Evolutionary conservation across 805 yeast species (phyloP).

Genomic region (Debaryomyces maramus): DNA sequence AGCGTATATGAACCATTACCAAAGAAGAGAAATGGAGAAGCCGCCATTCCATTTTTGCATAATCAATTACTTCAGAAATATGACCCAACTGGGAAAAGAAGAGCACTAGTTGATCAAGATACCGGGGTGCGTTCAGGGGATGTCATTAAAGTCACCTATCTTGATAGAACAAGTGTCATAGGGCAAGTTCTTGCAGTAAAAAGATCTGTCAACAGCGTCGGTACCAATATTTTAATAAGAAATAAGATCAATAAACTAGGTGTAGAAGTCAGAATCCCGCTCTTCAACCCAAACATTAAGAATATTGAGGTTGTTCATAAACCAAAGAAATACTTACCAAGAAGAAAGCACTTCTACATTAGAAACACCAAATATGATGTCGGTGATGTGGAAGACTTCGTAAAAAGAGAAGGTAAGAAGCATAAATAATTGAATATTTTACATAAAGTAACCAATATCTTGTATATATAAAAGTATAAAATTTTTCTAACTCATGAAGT

Average conservation of each 20-base stretch:
- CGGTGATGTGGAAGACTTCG: constrained; percentile 56
- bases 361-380: constrained; percentile 78
- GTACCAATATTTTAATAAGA: constrained; percentile 77
- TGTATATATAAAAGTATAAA: constrained; percentile 2
- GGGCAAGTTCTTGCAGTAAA: constrained; percentile 82
- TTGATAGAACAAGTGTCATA: constrained; percentile 63
- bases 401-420: constrained; percentile 14
- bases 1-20: constrained; percentile 55
- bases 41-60: constrained; percentile 45
- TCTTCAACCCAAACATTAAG: constrained; percentile 76
- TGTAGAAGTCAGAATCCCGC: constrained; percentile 77
- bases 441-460: neutral
- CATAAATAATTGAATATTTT: constrained; percentile 6
- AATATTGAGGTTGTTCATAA: constrained; percentile 76
- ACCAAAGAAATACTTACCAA: constrained; percentile 66
- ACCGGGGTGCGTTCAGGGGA: constrained; percentile 74
- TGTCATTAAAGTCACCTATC: constrained; percentile 70
- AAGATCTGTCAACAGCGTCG: constrained; percentile 58
- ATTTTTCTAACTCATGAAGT: neutral
- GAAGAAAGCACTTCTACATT: constrained; percentile 89
- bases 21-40: constrained; percentile 46
- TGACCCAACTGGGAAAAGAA: constrained; percentile 64
- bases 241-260: constrained; percentile 82
- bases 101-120: constrained; percentile 29
- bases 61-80: constrained; percentile 54